Conservation (phyloP, 345 rosid species). For the Eutrema heterophyllum region DNA sequence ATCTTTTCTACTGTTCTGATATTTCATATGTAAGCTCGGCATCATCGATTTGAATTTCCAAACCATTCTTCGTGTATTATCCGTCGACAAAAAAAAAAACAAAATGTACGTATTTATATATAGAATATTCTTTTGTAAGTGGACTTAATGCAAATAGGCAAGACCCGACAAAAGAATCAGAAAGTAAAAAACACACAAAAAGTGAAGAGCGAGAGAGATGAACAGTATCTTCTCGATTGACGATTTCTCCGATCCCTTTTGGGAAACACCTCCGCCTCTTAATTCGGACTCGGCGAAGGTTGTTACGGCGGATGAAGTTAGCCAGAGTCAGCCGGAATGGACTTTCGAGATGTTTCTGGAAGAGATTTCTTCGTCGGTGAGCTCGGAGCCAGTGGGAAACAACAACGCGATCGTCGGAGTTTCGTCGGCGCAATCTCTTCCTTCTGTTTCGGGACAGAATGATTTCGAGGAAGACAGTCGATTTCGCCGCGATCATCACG, state of each 20-base stretch:
- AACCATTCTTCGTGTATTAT: no score
- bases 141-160: conserved; percentile 19
- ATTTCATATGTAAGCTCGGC: no score
- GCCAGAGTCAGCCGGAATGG: conserved; percentile 60
- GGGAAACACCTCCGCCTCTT: conserved; percentile 40
- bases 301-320: conserved; percentile 30
- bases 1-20: no score
- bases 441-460: conserved; percentile 35
- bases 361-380: conserved; percentile 38
- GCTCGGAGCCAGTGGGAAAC: conserved; percentile 31
- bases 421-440: conserved; percentile 34
- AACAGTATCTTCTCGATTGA: conserved; percentile 54
- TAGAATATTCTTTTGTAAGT: conserved; percentile 14
- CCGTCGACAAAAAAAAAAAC: no score
- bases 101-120: neutral
- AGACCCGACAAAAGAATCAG: conserved; percentile 19
- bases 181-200: conserved; percentile 1
- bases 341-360: conserved; percentile 55
- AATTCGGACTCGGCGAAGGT: conserved; percentile 2
- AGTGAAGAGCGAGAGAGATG: conserved; percentile 27
- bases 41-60: no score
- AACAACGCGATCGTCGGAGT: conserved; percentile 32
- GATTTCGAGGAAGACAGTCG: conserved; percentile 43
- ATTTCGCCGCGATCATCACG: conserved; percentile 16
- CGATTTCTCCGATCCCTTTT: conserved; percentile 71